A percentile compares a stretch with the other conserved stretches of the same genome.
These are phyloP conservation scores for Lichtheimia corymbifera DNA, from an alignment of 371 early-diverging fungal species.

Conservation along the genomic window DNA sequence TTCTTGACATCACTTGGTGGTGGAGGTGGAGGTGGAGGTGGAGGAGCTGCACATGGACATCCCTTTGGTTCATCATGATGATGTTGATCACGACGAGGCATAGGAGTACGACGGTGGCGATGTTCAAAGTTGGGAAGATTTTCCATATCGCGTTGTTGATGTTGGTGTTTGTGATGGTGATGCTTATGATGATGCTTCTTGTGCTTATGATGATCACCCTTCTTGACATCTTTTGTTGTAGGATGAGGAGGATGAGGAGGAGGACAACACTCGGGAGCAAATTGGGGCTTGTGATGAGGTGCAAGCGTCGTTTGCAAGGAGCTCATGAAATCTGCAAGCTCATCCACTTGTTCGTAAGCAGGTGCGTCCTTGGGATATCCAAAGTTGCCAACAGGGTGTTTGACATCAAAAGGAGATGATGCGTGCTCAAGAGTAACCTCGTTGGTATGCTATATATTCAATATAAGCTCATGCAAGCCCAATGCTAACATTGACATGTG, in stretches of 20 bases:
- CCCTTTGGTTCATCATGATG: not conserved
- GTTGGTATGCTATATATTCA: not conserved
- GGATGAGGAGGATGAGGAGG: not conserved
- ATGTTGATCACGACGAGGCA: not conserved
- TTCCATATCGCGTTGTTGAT: not conserved
- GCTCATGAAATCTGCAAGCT: constrained; percentile 8
- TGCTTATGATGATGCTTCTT: constrained; percentile 6
- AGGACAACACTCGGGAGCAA: constrained; percentile 9
- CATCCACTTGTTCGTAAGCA: constrained; percentile 1
- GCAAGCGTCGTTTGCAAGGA: constrained; percentile 7
- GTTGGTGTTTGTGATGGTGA: constrained; percentile 12
- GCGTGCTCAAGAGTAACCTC: not conserved
- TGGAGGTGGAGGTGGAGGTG: constrained; percentile 7
- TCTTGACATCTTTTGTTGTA: not conserved
- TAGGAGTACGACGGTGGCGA: not conserved
- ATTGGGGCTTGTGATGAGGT: not conserved
- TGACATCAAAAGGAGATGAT: constrained; percentile 8
- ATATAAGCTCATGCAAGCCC: not conserved
- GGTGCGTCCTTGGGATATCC: constrained; percentile 5
- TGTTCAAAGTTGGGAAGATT: no score
- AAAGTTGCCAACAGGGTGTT: constrained; percentile 1
- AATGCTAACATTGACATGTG: not conserved
- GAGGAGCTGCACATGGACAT: not conserved
- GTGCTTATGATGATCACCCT: not conserved
- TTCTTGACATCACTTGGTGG: not conserved